phyloP scores from a whole-genome alignment of 441 rosid genomes.

The Pelargonium australe region DNA sequence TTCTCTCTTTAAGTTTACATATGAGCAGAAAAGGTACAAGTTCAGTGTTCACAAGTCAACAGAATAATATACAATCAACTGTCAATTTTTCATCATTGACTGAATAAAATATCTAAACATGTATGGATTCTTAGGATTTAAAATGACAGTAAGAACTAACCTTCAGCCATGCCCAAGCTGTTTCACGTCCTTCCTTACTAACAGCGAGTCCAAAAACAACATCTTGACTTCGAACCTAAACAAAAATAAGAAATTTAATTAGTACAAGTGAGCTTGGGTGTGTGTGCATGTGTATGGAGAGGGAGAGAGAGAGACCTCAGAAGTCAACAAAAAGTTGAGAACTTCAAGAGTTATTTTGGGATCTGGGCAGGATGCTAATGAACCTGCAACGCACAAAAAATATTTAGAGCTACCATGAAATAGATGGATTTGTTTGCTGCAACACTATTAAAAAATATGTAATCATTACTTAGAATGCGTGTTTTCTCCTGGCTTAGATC shows the following conservation, averaged over 20 bases:
- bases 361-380: constrained; percentile 66
- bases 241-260: constrained; percentile 8
- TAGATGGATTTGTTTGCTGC: not conserved
- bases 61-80: not conserved
- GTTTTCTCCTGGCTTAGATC: constrained; percentile 93
- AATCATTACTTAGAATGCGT: constrained; percentile 61
- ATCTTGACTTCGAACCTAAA: constrained; percentile 82
- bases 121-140: not conserved
- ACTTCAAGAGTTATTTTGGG: constrained; percentile 52
- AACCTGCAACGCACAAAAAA: constrained; percentile 38
- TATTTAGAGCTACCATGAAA: constrained; percentile 14
- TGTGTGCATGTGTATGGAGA: not conserved
- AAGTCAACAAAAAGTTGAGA: constrained; percentile 64
- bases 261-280: constrained; percentile 5
- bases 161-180: constrained; percentile 86
- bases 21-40: constrained; percentile 2
- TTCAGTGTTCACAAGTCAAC: not conserved
- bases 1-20: not conserved
- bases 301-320: constrained; percentile 52
- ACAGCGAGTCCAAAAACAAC: constrained; percentile 63
- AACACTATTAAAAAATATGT: not conserved
- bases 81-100: not conserved
- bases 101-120: not conserved
- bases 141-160: constrained; percentile 20
- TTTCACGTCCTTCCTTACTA: constrained; percentile 75